A percentile compares a stretch with the other conserved stretches of the same genome.
Conservation (phyloP, 352 stramenopile species). For the Phytophthora hibernalis region DNA sequence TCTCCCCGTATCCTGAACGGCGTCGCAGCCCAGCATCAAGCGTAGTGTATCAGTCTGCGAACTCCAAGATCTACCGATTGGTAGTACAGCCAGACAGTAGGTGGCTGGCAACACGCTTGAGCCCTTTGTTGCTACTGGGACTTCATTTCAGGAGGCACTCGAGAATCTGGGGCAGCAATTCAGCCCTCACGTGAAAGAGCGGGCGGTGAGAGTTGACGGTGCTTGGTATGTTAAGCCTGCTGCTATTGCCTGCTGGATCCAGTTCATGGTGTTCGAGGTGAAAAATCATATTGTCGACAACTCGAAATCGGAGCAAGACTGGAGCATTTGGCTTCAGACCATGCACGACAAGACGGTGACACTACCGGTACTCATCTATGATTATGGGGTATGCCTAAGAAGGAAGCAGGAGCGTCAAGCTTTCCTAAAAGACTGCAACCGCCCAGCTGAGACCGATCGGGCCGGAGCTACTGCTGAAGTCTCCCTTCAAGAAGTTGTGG, state of each 20-base stretch:
- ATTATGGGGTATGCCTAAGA: not conserved
- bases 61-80: too few species aligned
- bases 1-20: too few species aligned
- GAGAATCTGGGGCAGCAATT: too few species aligned
- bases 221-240: not conserved
- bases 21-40: too few species aligned
- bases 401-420: not conserved
- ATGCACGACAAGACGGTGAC: not conserved
- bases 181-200: too few species aligned
- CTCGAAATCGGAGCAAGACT: not conserved
- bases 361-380: not conserved
- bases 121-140: too few species aligned
- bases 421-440: not conserved
- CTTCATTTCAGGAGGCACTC: too few species aligned
- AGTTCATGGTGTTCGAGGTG: not conserved
- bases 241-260: not conserved
- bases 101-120: too few species aligned
- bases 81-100: too few species aligned
- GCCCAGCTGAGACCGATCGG: constrained; percentile 2
- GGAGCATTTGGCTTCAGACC: not conserved
- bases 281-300: not conserved
- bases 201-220: too few species aligned
- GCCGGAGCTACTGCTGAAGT: constrained; percentile 18
- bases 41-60: too few species aligned
- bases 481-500: constrained; percentile 10